Evolutionary conservation across 2,329 filamentous ascomycete genomes (phyloP).

Genomic region (Ophiostoma sp.): DNA sequence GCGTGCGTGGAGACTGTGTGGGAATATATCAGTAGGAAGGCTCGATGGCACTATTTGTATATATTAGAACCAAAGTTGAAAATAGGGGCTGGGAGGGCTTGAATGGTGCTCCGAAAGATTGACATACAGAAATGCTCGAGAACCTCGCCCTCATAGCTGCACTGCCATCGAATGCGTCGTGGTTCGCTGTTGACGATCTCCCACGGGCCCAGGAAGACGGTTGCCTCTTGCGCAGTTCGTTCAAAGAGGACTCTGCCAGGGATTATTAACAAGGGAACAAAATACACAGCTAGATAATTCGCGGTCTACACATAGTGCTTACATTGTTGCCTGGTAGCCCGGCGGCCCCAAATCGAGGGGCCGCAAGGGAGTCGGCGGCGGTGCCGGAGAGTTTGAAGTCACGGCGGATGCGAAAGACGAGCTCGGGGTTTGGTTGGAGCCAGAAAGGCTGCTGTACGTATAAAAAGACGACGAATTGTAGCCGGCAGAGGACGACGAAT

Average conservation of each 20-base stretch:
- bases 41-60: slow-evolving; percentile 42
- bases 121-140: slow-evolving; percentile 47
- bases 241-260: slow-evolving; percentile 46
- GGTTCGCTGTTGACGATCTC: slow-evolving; percentile 45
- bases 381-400: slow-evolving; percentile 39
- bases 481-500: slow-evolving; percentile 43
- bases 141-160: slow-evolving; percentile 48
- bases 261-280: slow-evolving; percentile 24
- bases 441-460: slow-evolving; percentile 41
- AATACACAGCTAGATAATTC: slow-evolving; percentile 8
- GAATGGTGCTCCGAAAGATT: not conserved
- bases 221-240: slow-evolving; percentile 45
- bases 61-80: not conserved
- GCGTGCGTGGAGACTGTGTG: slow-evolving; percentile 47
- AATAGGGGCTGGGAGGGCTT: not conserved
- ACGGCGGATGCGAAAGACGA: slow-evolving; percentile 42
- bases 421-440: slow-evolving; percentile 45
- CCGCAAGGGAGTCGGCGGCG: slow-evolving; percentile 38
- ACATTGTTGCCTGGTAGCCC: slow-evolving; percentile 52
- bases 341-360: slow-evolving; percentile 49
- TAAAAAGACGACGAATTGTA: slow-evolving; percentile 41
- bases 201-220: slow-evolving; percentile 51
- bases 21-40: slow-evolving; percentile 42
- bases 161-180: slow-evolving; percentile 49
- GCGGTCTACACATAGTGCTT: slow-evolving; percentile 24